phyloP scores from a whole-genome alignment of 345 rosid genomes.

The Citrus maxima region DNA sequence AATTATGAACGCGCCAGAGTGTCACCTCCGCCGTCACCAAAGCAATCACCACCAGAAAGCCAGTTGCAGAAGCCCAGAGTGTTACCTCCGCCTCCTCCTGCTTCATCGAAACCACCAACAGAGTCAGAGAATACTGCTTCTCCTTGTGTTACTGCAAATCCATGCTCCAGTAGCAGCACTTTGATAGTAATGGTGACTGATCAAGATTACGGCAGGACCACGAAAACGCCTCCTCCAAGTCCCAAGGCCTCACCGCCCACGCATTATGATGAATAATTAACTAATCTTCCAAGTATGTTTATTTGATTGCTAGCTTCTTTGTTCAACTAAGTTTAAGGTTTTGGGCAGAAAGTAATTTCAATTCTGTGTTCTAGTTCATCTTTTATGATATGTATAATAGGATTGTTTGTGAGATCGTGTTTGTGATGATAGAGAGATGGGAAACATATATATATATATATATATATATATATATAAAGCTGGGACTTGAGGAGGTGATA shows the following conservation, averaged over 20 bases:
- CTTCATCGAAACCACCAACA: neutral
- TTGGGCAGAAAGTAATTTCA: neutral
- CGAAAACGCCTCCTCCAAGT: neutral
- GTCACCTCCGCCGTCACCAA: neutral
- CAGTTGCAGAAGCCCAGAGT: neutral
- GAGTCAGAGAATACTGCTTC: neutral
- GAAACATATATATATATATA: no score
- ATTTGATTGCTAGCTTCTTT: neutral
- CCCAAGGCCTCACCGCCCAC: neutral
- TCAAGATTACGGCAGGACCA: neutral
- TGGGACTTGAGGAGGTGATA: no score
- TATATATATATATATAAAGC: no score
- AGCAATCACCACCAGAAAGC: neutral
- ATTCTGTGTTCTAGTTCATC: neutral
- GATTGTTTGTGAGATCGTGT: neutral
- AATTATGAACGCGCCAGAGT: neutral
- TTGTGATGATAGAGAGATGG: neutral
- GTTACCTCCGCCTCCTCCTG: neutral
- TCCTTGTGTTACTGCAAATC: neutral
- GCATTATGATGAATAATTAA: neutral
- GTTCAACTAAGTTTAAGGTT: no score
- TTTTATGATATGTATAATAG: neutral
- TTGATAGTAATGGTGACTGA: neutral
- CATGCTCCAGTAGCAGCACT: neutral
- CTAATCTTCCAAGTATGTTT: neutral